Evolutionary conservation across 2,329 filamentous ascomycete species (phyloP), one percentile per base, ranked within the genome.

Genomic region (Zelopaecilomyces penicillatus): DNA sequence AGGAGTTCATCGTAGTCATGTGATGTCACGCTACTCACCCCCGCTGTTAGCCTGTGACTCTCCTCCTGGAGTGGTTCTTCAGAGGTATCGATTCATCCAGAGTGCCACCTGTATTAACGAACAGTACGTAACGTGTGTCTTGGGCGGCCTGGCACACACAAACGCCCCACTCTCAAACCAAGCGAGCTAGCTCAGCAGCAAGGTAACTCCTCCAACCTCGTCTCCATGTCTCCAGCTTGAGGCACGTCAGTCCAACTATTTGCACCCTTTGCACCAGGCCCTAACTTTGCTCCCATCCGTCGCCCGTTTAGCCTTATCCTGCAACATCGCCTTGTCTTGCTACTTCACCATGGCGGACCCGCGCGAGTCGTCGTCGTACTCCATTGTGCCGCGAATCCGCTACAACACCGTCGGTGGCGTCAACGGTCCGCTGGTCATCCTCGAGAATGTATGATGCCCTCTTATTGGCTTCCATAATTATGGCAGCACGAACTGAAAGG

Each of bases 361-460:
- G 46, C 72, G 76, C 62, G 74, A 76, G 57, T 71, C 76, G 51
- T 76, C 74, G 48, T 77, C 75, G 52, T 80, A 80, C 66, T 77
- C 74, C 51, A 69, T 80, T 57, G 65, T 72, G 55, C 77, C 77
- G 48, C 70, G 76, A 59, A 68, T 97, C 70, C 83, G 85, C 61
- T 98, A 98, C 81, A 98, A 98, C 75, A 98, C 93, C 58, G 89
- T 98, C 64, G 87, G 89, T 63, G 91, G 91, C 74, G 84, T 98
- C 70, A 98, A 98, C 73, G 93, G 93, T 48, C 93, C 93, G 60
- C 80, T 98, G 68, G 93, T 98, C 64, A 91, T 98, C 63, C 80
- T 98, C 56, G 93, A 97, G 66, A 94, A 95, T 79, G 91, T 95
- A 67, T 37, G 60, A 31, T 7, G 33, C 5, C 11, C 30, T 9